Evolutionary conservation across 768 basidiomycete genomes (phyloP).

Genomic region (Gloeopeniophorella convolvens): DNA sequence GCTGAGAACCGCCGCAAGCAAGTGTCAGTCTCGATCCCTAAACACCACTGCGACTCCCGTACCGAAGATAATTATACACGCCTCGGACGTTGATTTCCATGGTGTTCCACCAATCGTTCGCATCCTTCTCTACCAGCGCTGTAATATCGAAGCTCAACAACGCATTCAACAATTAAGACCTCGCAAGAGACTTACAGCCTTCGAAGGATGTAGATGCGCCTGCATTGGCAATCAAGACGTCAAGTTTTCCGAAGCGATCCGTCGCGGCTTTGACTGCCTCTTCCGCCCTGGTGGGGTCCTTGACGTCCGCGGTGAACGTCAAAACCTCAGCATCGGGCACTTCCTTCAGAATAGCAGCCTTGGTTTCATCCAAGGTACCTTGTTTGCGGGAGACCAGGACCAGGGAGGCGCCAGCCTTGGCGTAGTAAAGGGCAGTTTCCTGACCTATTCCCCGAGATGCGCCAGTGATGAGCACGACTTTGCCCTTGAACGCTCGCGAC

Average conservation of each 20-base stretch:
- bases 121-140: not conserved
- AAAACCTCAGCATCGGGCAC: constrained; percentile 17
- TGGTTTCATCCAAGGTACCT: constrained; percentile 22
- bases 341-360: constrained; percentile 17
- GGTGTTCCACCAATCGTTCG: constrained; percentile 6
- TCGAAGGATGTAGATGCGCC: constrained; percentile 9
- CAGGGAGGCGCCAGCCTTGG: constrained; percentile 26
- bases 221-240: constrained; percentile 28
- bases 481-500: constrained; percentile 20
- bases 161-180: no score
- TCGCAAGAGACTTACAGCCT: not conserved
- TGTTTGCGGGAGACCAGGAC: constrained; percentile 22
- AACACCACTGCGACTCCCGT: not conserved
- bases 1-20: not conserved
- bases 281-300: constrained; percentile 20
- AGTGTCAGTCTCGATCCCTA: not conserved
- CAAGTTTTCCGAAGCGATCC: constrained; percentile 25
- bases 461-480: constrained; percentile 27
- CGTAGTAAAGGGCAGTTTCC: constrained; percentile 24
- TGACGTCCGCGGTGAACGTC: constrained; percentile 24
- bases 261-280: constrained; percentile 23
- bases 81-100: constrained; percentile 9
- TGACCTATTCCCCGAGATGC: constrained; percentile 26
- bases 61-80: constrained; percentile 14
- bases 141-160: not conserved